Evolutionary conservation across 768 basidiomycete genomes (phyloP).

Genomic region (Clitopilus hobsonii): DNA sequence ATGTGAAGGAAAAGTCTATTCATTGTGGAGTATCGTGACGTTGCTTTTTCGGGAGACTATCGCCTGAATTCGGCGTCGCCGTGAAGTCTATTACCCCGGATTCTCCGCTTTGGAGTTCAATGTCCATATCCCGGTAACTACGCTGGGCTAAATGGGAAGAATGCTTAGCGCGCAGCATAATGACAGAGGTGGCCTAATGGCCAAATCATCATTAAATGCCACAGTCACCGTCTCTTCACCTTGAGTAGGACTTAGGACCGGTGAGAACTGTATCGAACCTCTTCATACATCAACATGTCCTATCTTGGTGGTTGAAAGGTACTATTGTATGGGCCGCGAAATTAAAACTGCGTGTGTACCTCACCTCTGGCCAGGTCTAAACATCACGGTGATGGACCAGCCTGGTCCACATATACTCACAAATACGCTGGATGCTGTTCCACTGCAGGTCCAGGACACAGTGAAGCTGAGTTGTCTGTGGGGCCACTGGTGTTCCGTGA

Average conservation of each 20-base stretch:
- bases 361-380: neutral
- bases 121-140: neutral
- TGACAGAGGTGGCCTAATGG: neutral
- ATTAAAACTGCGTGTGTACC: neutral
- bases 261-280: neutral
- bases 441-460: neutral
- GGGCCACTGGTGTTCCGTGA: neutral
- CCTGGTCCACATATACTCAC: neutral
- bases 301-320: neutral
- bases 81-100: neutral
- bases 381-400: neutral
- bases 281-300: neutral
- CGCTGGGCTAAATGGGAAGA: neutral
- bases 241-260: neutral
- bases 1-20: neutral
- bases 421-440: neutral
- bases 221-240: neutral
- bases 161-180: neutral
- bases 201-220: neutral
- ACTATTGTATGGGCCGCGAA: neutral
- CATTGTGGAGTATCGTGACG: neutral
- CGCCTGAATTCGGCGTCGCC: neutral
- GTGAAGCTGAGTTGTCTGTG: neutral
- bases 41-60: neutral
- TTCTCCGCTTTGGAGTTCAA: neutral